Conservation (phyloP, 2,329 filamentous ascomycete genomes). For the Raffaelea deltoideospora region DNA sequence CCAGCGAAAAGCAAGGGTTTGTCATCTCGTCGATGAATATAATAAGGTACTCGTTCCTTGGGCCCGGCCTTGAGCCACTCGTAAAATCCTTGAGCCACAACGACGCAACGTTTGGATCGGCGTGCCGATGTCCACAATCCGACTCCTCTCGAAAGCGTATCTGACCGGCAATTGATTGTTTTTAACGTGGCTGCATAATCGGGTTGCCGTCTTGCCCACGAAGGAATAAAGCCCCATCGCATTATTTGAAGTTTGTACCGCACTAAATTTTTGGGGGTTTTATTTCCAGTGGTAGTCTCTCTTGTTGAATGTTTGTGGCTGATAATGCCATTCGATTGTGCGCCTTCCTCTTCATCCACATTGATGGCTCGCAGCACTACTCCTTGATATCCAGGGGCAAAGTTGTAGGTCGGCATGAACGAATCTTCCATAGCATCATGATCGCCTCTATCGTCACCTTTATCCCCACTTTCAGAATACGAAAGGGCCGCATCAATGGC, state of each 20-base stretch:
- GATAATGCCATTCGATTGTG: no score
- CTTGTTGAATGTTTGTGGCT: conserved; percentile 14
- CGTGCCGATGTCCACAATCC: conserved; percentile 95
- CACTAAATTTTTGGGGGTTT: no score
- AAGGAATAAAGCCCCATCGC: conserved; percentile 92
- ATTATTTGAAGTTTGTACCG: conserved; percentile 79
- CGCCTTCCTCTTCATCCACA: background rate
- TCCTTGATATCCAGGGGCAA: conserved; percentile 76
- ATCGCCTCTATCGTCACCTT: conserved; percentile 50
- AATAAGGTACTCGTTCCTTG: conserved; percentile 76
- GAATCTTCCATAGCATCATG: conserved; percentile 19
- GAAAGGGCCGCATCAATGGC: background rate
- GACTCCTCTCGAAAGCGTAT: conserved; percentile 58
- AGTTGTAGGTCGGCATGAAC: conserved; percentile 72
- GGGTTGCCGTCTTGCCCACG: conserved; percentile 77
- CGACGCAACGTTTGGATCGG: conserved; percentile 70
- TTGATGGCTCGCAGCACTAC: conserved; percentile 33
- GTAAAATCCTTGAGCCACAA: conserved; percentile 85
- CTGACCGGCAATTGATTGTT: conserved; percentile 90
- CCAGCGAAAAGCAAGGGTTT: conserved; percentile 80
- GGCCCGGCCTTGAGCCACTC: conserved; percentile 76
- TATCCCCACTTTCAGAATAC: conserved; percentile 51
- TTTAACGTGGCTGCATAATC: conserved; percentile 65
- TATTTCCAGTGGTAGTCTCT: no score
- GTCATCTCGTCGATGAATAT: conserved; percentile 66